phyloP scores from a whole-genome alignment of 2,329 filamentous ascomycete genomes.

The Neonectria punicea region DNA sequence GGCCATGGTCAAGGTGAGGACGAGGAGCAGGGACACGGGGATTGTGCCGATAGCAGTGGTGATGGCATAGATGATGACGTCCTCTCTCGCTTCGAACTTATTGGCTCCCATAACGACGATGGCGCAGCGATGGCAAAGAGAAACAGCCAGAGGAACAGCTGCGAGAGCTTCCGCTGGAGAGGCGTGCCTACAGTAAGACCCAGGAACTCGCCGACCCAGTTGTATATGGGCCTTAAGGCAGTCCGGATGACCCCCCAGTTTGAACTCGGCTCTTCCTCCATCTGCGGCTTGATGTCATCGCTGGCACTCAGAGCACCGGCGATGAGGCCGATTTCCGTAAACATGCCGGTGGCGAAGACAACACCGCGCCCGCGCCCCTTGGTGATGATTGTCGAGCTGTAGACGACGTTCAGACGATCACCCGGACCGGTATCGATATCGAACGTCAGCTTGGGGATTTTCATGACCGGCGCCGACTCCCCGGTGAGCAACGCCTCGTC shows the following conservation, averaged over 20 bases:
- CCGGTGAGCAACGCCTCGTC: slow-evolving; percentile 72
- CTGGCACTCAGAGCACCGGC: slow-evolving; percentile 54
- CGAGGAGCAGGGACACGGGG: slow-evolving; percentile 56
- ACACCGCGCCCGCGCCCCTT: slow-evolving; percentile 68
- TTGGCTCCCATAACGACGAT: slow-evolving; percentile 52
- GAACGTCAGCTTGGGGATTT: slow-evolving; percentile 57
- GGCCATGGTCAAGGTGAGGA: slow-evolving; percentile 66
- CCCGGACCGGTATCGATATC: slow-evolving; percentile 51
- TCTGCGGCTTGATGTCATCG: slow-evolving; percentile 20
- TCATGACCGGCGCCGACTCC: slow-evolving; percentile 66
- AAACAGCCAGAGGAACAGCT: slow-evolving; percentile 69
- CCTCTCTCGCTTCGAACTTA: slow-evolving; percentile 47
- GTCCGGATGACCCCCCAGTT: not conserved
- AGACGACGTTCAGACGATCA: slow-evolving; percentile 68
- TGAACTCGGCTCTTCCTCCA: slow-evolving; percentile 1
- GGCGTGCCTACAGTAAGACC: slow-evolving; percentile 69
- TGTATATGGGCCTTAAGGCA: slow-evolving; percentile 8
- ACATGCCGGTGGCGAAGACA: slow-evolving; percentile 68
- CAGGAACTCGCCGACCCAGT: slow-evolving; percentile 53
- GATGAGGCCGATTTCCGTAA: slow-evolving; percentile 69
- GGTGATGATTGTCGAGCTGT: slow-evolving; percentile 67
- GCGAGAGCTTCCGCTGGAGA: slow-evolving; percentile 73
- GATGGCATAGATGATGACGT: slow-evolving; percentile 53
- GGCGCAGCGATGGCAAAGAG: slow-evolving; percentile 31
- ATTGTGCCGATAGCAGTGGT: slow-evolving; percentile 57